These are phyloP conservation scores for Penicillium sp. DNA, from an alignment of 2,329 filamentous ascomycete genomes.

Conservation along the genomic window DNA sequence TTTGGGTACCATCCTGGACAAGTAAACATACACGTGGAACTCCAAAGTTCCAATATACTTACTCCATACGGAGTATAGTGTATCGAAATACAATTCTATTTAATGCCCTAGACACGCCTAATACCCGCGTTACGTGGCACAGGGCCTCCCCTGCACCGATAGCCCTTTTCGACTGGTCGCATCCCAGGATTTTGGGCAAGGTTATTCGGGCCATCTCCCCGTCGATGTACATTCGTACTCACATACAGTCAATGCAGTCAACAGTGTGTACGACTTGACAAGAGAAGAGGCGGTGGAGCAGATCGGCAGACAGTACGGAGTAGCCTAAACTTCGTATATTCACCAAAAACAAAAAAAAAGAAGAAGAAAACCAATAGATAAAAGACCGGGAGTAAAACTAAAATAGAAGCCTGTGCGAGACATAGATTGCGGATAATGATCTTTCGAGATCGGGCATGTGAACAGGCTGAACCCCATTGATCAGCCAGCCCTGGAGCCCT, in stretches of 20 bases:
- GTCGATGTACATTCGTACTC: neutral
- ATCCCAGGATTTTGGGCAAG: constrained; percentile 10
- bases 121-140: neutral
- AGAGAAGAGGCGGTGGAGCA: constrained; percentile 13
- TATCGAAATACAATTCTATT: neutral
- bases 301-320: neutral
- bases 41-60: neutral
- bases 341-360: neutral
- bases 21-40: neutral
- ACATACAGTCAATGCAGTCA: neutral
- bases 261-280: neutral
- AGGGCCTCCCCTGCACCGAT: constrained; percentile 9
- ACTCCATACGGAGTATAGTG: neutral
- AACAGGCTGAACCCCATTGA: neutral
- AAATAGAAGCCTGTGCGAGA: neutral
- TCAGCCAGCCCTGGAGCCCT: neutral
- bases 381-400: neutral
- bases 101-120: neutral
- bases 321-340: neutral
- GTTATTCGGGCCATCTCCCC: constrained; percentile 9
- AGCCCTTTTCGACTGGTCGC: constrained; percentile 9
- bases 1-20: neutral
- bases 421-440: neutral
- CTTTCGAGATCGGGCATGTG: neutral
- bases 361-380: neutral